Evolutionary conservation across 805 yeast genomes (phyloP).

Genomic region (Candida taoyuanica): DNA sequence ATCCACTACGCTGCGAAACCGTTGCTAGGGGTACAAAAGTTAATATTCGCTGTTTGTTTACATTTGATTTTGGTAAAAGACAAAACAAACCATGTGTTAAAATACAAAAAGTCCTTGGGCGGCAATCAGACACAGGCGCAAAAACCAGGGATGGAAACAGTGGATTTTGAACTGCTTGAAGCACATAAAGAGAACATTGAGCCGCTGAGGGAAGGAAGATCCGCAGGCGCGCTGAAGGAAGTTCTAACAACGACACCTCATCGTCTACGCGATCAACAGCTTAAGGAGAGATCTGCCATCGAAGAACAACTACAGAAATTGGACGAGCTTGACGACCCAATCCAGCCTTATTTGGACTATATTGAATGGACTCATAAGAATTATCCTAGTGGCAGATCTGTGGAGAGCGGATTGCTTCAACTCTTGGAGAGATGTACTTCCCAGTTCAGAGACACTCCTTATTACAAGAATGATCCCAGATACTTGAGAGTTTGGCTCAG

Average conservation of each 20-base stretch:
- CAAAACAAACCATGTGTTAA: conserved; percentile 5
- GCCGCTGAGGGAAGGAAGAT: conserved; percentile 63
- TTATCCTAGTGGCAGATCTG: conserved; percentile 57
- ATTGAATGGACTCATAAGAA: conserved; percentile 64
- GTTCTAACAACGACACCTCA: conserved; percentile 31
- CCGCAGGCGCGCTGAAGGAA: conserved; percentile 52
- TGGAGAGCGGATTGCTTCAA: conserved; percentile 60
- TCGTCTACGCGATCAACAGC: conserved; percentile 27
- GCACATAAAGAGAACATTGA: conserved; percentile 72
- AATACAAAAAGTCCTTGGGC: no score
- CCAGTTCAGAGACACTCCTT: conserved; percentile 55
- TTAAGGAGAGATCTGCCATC: conserved; percentile 37
- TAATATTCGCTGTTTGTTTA: no score
- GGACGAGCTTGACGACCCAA: conserved; percentile 77
- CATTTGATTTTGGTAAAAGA: no score
- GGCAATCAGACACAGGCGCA: neutral
- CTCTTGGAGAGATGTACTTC: conserved; percentile 70
- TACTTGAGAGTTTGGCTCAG: conserved; percentile 78
- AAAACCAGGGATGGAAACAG: conserved; percentile 5
- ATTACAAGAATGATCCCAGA: conserved; percentile 79
- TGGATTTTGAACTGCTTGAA: conserved; percentile 45
- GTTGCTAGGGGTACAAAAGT: no score
- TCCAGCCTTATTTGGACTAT: conserved; percentile 71
- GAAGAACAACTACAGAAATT: conserved; percentile 47
- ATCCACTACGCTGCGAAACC: no score